Evolutionary conservation across 1,139 yeast species (phyloP), one percentile per base, ranked within the genome.

Genomic region (Candida albicans): DNA sequence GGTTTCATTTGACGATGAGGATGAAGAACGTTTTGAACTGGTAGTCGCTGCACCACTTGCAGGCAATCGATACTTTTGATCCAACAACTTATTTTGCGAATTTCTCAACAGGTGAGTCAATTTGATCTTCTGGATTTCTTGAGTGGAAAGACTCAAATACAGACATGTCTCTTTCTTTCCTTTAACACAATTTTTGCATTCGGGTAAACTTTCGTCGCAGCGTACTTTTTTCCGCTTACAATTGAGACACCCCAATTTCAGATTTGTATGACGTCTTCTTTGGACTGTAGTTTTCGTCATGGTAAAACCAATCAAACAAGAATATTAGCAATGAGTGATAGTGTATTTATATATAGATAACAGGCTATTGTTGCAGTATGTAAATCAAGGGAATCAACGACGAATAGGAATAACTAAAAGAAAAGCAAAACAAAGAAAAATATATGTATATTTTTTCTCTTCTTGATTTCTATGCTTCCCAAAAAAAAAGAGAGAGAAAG

Each of bases 211-310:
- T 53, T 75, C 80, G 50, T 74, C 77, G 55, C 80, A 75, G 46
- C 77, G 66, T 33, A 74, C 70, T 52, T 73, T 70, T 48, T 75
- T 65, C 38, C 65, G 57, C 50, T 73, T 74, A 57, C 80, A 75
- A 43, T 67, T 68, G 11, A 52, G 46, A 52, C 80, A 75, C 1
- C 79, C 80, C 39, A 62, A 52, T 48, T 67, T 70, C 8, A 75
- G 70, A 54, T 73, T 73, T 18, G 72, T 69, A 51, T 73, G 78
- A 49, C 56, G 64, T 46, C 71, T 61, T 43, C 76, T 54, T 11
- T 65, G 56, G 35, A 40, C 41, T 40, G 37, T 46, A 36, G 44
- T 12, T 24, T 40, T 31, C 14, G 33, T 8, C 44, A 34, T 33
- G 22, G 22, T 18, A 18, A 18, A 18, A 18, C 22, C 22, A 18